Evolutionary conservation across 2,329 filamentous ascomycete genomes (phyloP), one percentile per base, ranked within the genome.

Genomic region (Colletotrichum gloeosporioides): DNA sequence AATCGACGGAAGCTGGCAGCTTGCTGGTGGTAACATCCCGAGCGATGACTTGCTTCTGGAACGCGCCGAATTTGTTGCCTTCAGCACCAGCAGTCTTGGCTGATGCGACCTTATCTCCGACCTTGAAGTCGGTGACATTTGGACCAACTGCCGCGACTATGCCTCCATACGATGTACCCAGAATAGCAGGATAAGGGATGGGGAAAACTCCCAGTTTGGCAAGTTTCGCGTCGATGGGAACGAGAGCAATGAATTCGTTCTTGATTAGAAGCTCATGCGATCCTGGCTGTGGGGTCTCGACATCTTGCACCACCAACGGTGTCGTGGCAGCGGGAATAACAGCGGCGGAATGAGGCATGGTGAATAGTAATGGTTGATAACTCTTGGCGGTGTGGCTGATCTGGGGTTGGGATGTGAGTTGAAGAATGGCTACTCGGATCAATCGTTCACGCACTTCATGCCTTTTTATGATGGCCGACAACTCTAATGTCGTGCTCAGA

Each of bases 201-300:
- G 79, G 78, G 15, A 80, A 75, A 36, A 79, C 15, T 15, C 57
- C 77, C 3, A 69, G 53, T 64, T 80, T 82, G 34, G 82, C 75
- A n/a, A 81, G 66, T 25, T 82, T 82, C 15, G 78, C 80, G 49
- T 86, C 81, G 64, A 82, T 71, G 3, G 82, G 82, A 34, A 82
- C 80, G 13, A 83, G 79, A 9, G 78, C 79, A 16, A 83, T 79
- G 36, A 79, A 78, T 27, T 76, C 75, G 64, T 79, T 81, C 64
- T 80, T 80, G 44, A 83, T 75, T 18, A 82, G 71, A 25, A 82
- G 59, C 62, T 83, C 80, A 29, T 77, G 57, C 27, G 76, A 71
- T 1, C 75, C 78, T 9, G 79, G 79, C 31, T 78, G 49, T 18
- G 77, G 22, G 8, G 77, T 74, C 6, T 49, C 18, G n/a, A 66